Evolutionary conservation across 2,329 filamentous ascomycete genomes (phyloP).

Genomic region (Sporothrix mexicana): DNA sequence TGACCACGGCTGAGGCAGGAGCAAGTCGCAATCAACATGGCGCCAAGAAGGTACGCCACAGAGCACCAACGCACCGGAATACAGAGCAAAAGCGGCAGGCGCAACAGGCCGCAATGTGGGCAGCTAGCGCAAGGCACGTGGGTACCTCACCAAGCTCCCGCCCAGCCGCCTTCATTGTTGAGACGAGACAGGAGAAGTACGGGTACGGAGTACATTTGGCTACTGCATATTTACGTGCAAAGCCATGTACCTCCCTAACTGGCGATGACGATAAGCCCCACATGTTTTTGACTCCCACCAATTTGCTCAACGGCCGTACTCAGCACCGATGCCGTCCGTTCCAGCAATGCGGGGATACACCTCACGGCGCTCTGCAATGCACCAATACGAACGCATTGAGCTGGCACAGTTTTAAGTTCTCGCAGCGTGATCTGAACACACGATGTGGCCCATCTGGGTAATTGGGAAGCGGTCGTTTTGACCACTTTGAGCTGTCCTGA

Average conservation of each 20-base stretch:
- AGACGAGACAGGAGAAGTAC: conserved; percentile 8
- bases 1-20: conserved; percentile 11
- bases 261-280: conserved; percentile 21
- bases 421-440: not conserved
- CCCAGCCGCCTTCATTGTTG: conserved; percentile 26
- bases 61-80: conserved; percentile 9
- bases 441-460: too few relatives aligned
- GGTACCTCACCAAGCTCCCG: conserved; percentile 23
- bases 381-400: too few relatives aligned
- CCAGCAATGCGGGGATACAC: not conserved
- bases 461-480: not conserved
- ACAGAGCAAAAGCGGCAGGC: conserved; percentile 17
- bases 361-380: too few relatives aligned
- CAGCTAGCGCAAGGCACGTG: conserved; percentile 18
- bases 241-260: not conserved
- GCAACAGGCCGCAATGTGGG: conserved; percentile 11
- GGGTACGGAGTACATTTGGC: not conserved
- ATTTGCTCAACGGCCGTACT: not conserved
- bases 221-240: not conserved
- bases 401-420: too few relatives aligned
- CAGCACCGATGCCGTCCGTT: conserved; percentile 16
- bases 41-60: conserved; percentile 19
- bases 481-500: not conserved
- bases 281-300: not conserved
- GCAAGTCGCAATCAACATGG: conserved; percentile 1